These are phyloP conservation scores for Sclerotinia glacialis DNA, from an alignment of 2,329 filamentous ascomycete species.

Conservation along the genomic window DNA sequence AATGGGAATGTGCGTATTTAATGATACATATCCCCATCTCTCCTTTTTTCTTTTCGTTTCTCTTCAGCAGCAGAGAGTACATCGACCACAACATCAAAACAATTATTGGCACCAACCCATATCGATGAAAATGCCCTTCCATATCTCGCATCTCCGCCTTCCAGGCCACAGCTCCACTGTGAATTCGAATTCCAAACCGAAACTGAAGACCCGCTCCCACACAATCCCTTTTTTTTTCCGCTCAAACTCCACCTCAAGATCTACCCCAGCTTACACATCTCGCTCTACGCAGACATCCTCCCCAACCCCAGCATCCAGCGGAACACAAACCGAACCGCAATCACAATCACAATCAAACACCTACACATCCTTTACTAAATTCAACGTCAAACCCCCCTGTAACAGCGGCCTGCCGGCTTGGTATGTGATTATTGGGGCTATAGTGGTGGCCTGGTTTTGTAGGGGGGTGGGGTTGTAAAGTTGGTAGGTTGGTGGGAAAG, in stretches of 20 bases:
- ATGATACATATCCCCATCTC: background rate
- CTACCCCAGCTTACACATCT: background rate
- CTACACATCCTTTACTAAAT: background rate
- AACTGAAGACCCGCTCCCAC: rapidly evolving
- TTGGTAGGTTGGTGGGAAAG: background rate
- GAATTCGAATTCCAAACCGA: background rate
- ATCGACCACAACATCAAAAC: background rate
- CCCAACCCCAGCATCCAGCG: too few relatives aligned
- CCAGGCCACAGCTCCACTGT: background rate
- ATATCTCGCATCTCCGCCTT: background rate
- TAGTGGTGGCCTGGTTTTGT: background rate
- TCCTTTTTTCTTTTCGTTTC: background rate
- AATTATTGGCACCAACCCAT: background rate
- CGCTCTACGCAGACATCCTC: background rate
- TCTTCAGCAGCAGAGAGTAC: background rate
- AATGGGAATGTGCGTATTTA: background rate
- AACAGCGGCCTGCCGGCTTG: background rate
- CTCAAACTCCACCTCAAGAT: background rate
- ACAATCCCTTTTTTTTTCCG: background rate
- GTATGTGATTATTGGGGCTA: background rate
- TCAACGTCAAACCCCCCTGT: background rate
- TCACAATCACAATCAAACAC: too few relatives aligned
- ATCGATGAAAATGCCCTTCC: background rate
- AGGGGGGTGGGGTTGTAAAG: background rate
- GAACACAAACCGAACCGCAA: too few relatives aligned